phyloP scores from a whole-genome alignment of 2,329 filamentous ascomycete species.

The Calonectria montana region DNA sequence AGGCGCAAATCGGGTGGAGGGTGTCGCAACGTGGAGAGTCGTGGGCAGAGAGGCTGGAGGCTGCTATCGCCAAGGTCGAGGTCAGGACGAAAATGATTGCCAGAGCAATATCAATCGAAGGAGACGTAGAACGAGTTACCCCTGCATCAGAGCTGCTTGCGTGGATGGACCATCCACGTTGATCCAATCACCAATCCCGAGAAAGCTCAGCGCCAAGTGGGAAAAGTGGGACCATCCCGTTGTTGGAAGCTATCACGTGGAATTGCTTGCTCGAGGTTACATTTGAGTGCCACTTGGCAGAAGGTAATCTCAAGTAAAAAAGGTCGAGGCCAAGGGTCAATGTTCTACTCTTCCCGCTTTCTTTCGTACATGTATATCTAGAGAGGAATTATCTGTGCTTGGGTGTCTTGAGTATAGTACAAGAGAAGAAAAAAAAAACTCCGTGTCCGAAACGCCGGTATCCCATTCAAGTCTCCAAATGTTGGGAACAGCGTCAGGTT shows the following conservation, averaged over 20 bases:
- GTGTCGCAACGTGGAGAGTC: neutral
- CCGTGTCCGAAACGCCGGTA: neutral
- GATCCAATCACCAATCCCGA: slow-evolving; percentile 21
- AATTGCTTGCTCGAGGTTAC: neutral
- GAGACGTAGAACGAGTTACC: slow-evolving; percentile 30
- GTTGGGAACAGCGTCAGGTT: neutral
- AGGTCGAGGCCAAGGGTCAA: neutral
- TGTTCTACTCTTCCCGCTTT: neutral
- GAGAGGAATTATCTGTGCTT: slow-evolving; percentile 3
- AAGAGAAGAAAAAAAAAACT: neutral
- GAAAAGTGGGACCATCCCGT: slow-evolving; percentile 31
- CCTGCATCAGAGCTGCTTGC: slow-evolving; percentile 32
- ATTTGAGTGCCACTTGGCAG: neutral
- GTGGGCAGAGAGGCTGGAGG: neutral
- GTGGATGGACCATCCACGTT: slow-evolving; percentile 20
- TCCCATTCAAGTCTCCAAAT: neutral
- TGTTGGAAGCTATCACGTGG: slow-evolving; percentile 18
- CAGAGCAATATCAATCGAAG: slow-evolving; percentile 30
- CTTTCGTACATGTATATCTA: neutral
- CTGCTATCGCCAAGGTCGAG: neutral
- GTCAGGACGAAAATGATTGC: slow-evolving; percentile 22
- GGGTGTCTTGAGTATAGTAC: neutral
- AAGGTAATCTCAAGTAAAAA: neutral
- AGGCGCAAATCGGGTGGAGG: neutral
- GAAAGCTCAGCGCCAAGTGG: slow-evolving; percentile 24